Percentiles rank a stretch among this genome's conserved stretches.
Conservation (phyloP, 306 rosid species). For the Cicer pinnatifidum region DNA sequence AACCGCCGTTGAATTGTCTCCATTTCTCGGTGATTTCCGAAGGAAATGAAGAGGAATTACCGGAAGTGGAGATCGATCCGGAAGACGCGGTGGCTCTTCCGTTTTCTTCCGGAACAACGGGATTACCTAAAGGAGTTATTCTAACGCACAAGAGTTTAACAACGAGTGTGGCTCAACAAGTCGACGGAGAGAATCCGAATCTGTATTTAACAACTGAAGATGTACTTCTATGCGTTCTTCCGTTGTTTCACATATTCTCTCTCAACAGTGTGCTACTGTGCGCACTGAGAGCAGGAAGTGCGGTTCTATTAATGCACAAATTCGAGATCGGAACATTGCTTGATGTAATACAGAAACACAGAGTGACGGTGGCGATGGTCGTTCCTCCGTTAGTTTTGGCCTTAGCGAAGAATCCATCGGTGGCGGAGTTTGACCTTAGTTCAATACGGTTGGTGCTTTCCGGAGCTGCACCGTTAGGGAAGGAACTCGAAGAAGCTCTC, state of each 20-base stretch:
- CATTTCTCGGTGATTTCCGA: constrained; percentile 70
- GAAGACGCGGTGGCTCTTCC: constrained; percentile 77
- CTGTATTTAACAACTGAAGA: constrained; percentile 60
- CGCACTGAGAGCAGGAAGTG: constrained; percentile 70
- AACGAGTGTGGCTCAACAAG: constrained; percentile 89
- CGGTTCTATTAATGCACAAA: constrained; percentile 71
- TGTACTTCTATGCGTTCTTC: constrained; percentile 80
- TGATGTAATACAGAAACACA: constrained; percentile 56
- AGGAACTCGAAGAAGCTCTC: constrained; percentile 80
- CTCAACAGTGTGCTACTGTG: constrained; percentile 67
- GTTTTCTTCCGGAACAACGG: constrained; percentile 92
- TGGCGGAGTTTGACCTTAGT: constrained; percentile 68
- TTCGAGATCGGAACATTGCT: constrained; percentile 74
- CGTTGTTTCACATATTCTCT: constrained; percentile 80
- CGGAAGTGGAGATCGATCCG: constrained; percentile 46
- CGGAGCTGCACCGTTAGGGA: constrained; percentile 91
- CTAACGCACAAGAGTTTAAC: constrained; percentile 73
- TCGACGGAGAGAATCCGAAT: constrained; percentile 88
- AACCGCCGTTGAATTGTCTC: constrained; percentile 68
- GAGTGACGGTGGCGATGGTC: constrained; percentile 76
- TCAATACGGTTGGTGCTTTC: constrained; percentile 69
- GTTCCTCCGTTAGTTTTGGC: constrained; percentile 90
- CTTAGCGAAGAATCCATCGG: constrained; percentile 72
- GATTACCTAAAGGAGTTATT: constrained; percentile 81
- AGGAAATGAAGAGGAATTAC: constrained; percentile 50